A percentile compares a stretch with the other conserved stretches of the same genome.
Evolutionary conservation across 73 alveolate species (phyloP).

Genomic region (Tetrahymena elliotti): DNA sequence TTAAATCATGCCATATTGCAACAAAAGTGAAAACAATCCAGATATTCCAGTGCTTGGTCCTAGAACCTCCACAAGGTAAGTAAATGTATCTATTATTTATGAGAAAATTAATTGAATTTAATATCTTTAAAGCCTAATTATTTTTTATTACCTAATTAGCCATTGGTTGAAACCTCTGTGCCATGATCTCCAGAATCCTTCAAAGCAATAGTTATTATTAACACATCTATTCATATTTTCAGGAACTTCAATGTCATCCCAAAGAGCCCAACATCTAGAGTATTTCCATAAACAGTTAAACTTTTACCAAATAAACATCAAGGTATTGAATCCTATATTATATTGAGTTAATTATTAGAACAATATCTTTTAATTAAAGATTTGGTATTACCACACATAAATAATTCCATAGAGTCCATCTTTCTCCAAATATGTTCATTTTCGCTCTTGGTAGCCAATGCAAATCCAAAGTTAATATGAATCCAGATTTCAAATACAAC

Average conservation of each 20-base stretch:
- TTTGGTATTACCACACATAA: background rate
- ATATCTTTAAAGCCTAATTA: background rate
- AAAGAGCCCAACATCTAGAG: slow-evolving; percentile 73
- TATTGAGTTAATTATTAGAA: background rate
- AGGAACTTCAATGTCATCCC: slow-evolving; percentile 71
- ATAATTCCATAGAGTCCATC: background rate
- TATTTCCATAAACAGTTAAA: slow-evolving; percentile 69
- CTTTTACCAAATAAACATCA: slow-evolving; percentile 51
- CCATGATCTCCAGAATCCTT: slow-evolving; percentile 89
- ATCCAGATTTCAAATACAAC: slow-evolving; percentile 18
- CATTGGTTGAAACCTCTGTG: slow-evolving; percentile 84
- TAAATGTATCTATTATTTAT: slow-evolving; percentile 56
- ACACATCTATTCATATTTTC: slow-evolving; percentile 89
- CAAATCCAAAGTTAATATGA: slow-evolving; percentile 15
- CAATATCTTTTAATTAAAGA: no score
- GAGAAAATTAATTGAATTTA: no score
- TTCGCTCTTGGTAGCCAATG: background rate
- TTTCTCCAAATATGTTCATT: background rate
- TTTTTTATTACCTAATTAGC: slow-evolving; percentile 39
- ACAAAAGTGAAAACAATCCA: slow-evolving; percentile 74
- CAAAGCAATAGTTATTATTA: slow-evolving; percentile 61
- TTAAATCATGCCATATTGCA: slow-evolving; percentile 83
- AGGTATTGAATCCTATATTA: background rate
- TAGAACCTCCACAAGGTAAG: slow-evolving; percentile 85
- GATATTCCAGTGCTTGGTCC: slow-evolving; percentile 51